phyloP scores from a whole-genome alignment of 2,329 filamentous ascomycete genomes.

The Aphanoascus verrucosus region DNA sequence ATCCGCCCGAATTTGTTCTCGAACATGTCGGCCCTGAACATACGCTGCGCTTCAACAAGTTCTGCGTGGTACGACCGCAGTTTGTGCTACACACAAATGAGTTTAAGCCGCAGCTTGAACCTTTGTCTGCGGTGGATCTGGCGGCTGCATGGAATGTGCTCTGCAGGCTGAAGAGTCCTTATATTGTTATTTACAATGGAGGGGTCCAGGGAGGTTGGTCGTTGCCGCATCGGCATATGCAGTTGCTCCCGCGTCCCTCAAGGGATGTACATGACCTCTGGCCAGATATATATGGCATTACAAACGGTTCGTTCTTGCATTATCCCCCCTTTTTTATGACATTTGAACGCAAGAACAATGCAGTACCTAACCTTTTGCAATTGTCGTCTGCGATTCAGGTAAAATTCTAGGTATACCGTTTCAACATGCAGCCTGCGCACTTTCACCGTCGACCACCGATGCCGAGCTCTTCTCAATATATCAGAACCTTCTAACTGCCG shows the following conservation, averaged over 20 bases:
- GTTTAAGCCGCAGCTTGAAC: slow-evolving; percentile 17
- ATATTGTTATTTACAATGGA: slow-evolving; percentile 17
- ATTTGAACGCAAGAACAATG: neutral
- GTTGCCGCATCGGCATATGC: slow-evolving; percentile 16
- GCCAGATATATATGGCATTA: slow-evolving; percentile 15
- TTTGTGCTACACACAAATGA: slow-evolving; percentile 18
- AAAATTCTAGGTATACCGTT: slow-evolving; percentile 15
- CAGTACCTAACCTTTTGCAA: too few species aligned
- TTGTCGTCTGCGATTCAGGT: neutral
- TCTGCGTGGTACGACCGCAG: slow-evolving; percentile 18
- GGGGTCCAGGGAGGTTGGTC: slow-evolving; percentile 17
- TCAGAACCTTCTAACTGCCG: slow-evolving; percentile 10
- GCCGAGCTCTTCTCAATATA: slow-evolving; percentile 12
- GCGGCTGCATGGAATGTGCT: slow-evolving; percentile 15
- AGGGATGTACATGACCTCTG: slow-evolving; percentile 14
- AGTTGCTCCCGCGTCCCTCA: slow-evolving; percentile 14
- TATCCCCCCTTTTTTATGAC: neutral
- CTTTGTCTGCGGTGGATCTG: slow-evolving; percentile 14
- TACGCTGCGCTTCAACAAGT: slow-evolving; percentile 19
- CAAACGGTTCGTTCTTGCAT: slow-evolving; percentile 8
- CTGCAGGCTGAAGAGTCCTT: slow-evolving; percentile 10
- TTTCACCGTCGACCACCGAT: neutral
- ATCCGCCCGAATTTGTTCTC: slow-evolving; percentile 18
- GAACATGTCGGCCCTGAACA: slow-evolving; percentile 14
- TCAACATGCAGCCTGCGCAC: slow-evolving; percentile 8